Conservation (phyloP, 768 basidiomycete species). For the Termitomyces sp. region DNA sequence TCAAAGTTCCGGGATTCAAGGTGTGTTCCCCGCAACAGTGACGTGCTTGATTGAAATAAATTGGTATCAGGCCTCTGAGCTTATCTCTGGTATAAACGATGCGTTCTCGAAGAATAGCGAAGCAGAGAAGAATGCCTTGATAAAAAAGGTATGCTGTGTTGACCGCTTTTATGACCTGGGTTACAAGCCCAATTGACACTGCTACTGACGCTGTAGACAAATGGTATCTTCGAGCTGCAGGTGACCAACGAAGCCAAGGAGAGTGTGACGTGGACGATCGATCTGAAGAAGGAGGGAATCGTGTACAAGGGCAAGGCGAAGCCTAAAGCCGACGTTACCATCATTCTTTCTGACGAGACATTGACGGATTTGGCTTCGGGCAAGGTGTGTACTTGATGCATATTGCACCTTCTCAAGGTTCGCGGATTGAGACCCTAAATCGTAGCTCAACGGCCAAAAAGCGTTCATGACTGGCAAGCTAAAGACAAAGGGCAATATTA, state of each 20-base stretch:
- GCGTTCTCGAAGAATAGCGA: conserved; percentile 52
- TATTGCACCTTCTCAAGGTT: not conserved
- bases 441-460: conserved; percentile 82
- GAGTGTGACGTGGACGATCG: conserved; percentile 84
- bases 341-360: conserved; percentile 73
- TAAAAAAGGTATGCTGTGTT: conserved; percentile 58
- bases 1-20: conserved; percentile 75
- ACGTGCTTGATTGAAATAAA: not conserved
- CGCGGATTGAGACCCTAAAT: not conserved
- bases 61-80: conserved; percentile 54
- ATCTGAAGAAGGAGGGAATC: conserved; percentile 79
- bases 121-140: conserved; percentile 57
- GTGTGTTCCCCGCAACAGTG: conserved; percentile 23
- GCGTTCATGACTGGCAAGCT: conserved; percentile 95
- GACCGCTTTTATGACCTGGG: not conserved
- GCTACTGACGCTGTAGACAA: conserved; percentile 53
- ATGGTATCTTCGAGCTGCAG: conserved; percentile 83
- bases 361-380: conserved; percentile 67
- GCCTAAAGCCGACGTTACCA: conserved; percentile 78
- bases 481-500: conserved; percentile 89
- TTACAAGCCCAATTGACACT: not conserved
- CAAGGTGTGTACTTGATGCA: conserved; percentile 39
- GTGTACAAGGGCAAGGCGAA: conserved; percentile 71
- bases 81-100: conserved; percentile 47
- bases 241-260: conserved; percentile 70